phyloP scores from a whole-genome alignment of 352 stramenopile species.

The Pilasporangium apinafurcum region DNA sequence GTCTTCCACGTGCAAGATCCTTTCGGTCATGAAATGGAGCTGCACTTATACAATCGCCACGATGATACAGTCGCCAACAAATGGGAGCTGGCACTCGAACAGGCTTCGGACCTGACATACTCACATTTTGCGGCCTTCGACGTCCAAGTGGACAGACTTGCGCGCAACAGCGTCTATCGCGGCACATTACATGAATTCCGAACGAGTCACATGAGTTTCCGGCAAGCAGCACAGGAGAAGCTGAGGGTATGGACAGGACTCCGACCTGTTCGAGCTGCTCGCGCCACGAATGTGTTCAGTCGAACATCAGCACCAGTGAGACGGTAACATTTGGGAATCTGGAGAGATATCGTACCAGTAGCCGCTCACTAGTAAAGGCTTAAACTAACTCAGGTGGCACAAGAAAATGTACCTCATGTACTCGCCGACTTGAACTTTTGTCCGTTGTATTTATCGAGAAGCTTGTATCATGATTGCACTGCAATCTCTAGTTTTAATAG shows the following conservation, averaged over 20 bases:
- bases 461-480: no score
- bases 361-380: no score
- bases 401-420: no score
- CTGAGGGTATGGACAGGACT: slow-evolving; percentile 23
- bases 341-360: no score
- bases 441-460: no score
- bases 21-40: slow-evolving; percentile 26
- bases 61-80: slow-evolving; percentile 14
- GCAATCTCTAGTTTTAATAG: no score
- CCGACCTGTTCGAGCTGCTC: slow-evolving; percentile 14
- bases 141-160: slow-evolving; percentile 53
- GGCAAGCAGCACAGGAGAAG: slow-evolving; percentile 31
- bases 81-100: slow-evolving; percentile 50
- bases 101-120: slow-evolving; percentile 48
- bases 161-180: slow-evolving; percentile 58
- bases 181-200: slow-evolving; percentile 50
- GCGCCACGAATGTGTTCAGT: no score
- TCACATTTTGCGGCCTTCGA: slow-evolving; percentile 58
- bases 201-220: slow-evolving; percentile 12
- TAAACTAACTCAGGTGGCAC: no score
- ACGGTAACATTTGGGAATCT: no score
- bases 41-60: slow-evolving; percentile 35
- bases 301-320: no score
- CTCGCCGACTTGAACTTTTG: no score
- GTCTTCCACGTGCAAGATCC: slow-evolving; percentile 29